Percentiles rank a stretch among this genome's conserved stretches.
These are phyloP conservation scores for Blastomyces parvus DNA, from an alignment of 2,329 filamentous ascomycete genomes.

Conservation along the genomic window DNA sequence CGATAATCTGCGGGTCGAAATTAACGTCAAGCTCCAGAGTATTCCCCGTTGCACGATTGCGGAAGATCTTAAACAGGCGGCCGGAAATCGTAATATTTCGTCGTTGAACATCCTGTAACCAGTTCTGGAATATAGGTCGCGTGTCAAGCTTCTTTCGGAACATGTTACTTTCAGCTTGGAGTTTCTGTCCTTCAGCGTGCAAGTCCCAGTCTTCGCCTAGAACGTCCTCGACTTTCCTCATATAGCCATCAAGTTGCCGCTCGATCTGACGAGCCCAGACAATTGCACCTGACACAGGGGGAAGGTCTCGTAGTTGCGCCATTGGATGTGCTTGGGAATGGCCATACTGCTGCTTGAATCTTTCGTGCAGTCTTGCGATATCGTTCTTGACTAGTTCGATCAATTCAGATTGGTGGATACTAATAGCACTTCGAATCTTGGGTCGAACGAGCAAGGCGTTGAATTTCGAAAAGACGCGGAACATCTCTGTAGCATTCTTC, in stretches of 20 bases:
- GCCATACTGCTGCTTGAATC: slow-evolving; percentile 98
- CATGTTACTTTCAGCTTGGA: slow-evolving; percentile 80
- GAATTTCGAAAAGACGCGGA: slow-evolving; percentile 98
- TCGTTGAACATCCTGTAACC: slow-evolving; percentile 80
- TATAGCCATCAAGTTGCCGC: slow-evolving; percentile 87
- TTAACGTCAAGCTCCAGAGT: slow-evolving; percentile 83
- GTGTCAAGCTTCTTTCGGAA: slow-evolving; percentile 97
- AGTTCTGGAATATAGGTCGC: slow-evolving; percentile 85
- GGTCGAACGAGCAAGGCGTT: slow-evolving; percentile 96
- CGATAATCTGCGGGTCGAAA: slow-evolving; percentile 95
- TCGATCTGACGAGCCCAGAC: slow-evolving; percentile 98
- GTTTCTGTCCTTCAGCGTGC: slow-evolving; percentile 88
- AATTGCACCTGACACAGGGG: slow-evolving; percentile 91
- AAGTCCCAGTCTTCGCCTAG: slow-evolving; percentile 89
- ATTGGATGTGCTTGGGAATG: slow-evolving; percentile 97
- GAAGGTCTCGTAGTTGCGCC: slow-evolving; percentile 91
- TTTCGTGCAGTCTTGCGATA: slow-evolving; percentile 84
- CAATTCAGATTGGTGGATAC: slow-evolving; percentile 94
- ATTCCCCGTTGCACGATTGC: slow-evolving; percentile 83
- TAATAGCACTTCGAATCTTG: slow-evolving; percentile 97
- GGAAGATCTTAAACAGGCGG: slow-evolving; percentile 78
- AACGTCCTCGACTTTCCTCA: slow-evolving; percentile 98
- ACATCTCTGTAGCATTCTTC: slow-evolving; percentile 99
- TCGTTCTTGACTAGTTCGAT: slow-evolving; percentile 98
- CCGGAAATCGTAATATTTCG: slow-evolving; percentile 87